Base-by-base conservation (phyloP, 139 green algal genomes). In the Chlamydomonas eustigma region DNA sequence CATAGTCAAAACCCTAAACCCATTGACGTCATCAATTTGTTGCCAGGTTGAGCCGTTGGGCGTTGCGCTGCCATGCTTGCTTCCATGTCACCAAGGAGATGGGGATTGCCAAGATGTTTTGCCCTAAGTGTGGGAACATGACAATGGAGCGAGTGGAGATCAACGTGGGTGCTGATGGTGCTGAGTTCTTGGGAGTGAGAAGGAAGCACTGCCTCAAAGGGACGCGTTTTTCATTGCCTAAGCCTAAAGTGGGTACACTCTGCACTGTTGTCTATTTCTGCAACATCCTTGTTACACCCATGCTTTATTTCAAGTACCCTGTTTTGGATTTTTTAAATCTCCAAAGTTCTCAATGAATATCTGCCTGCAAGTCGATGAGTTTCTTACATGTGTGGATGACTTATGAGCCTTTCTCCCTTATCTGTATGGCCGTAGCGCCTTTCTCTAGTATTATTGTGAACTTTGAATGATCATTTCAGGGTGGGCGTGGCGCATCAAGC, bases 71-170 rank as follows among this genome's bases (percentile, higher is more conserved):
- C 86, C 79, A 81, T 22, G 93, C 93, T 44, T 98, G 94, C 83
- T 90, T 83, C 79, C 75, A 78, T 39, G 81, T 94, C 22, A 89
- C 83, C 50, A 91, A 90, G 80, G 86, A 88, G 71, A 64, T 70
- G 30, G 81, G 81, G 3, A 28, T 12, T 24, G 24, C 34, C 6
- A n/a, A 50, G 28, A 82, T 98, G 74, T 98, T 98, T 84, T 98
- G 94, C 81, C 89, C 91, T 1, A 85, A 90, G 66, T 98, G 94
- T 80, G 94, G 94, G 74, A 98, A 98, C 83, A 85, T 91, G 75
- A 86, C 88, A 0, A 70, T 98, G 67, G 84, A 95, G 51, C 89
- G 89, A 39, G 94, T 97, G 64, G 86, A 94, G 73, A 83, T 97
- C 2, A 85, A 80, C 8, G 84, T 92, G 31, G 88, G 83, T 6